Base-by-base conservation (phyloP, 2,329 filamentous ascomycete genomes). In the Alternaria arborescens region DNA sequence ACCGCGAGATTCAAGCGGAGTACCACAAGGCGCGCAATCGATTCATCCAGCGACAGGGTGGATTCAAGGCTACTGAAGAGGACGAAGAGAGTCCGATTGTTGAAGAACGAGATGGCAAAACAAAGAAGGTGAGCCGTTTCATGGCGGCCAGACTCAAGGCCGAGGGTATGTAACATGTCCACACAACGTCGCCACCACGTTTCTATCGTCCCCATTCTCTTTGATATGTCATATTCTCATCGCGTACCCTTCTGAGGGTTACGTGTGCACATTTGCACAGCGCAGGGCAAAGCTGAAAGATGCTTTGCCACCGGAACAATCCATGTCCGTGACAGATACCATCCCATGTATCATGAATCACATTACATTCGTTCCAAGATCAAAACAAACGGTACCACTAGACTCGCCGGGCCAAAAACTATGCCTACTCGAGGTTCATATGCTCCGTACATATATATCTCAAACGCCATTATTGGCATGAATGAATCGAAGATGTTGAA, bases 11-110 rank as follows among this genome's bases (percentile, higher is more conserved):
- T 14, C 89, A 91, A 8, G 87, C 88, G 38, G 91, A 96, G 73
- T 97, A 97, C 77, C 91, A 97, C 76, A 88, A 87, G 44, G 84
- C 92, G 77, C 90, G 94, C 20, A 97, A 94, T 75, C 87, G 87
- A 71, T 89, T 96, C 79, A 93, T 97, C 55, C 88, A 93, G 68
- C 86, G 89, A 69, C 88, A 95, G 70, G 93, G 93, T 52, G 93
- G 93, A 3, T 97, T 97, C 77, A 81, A 91, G 70, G 70, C 76
- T 3, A 86, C 87, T 58, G 87, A 93, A 68, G 87, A 91, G 60
- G 88, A 92, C 61, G 84, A 87, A 53, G 86, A 84, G 46, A 82
- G 86, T 18, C 85, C 91, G 53, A 87, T 90, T 1, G 82, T 93
- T 44, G 88, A 89, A 55, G 88, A 93, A 69, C 84, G 86, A 26